Percentiles rank a stretch among this genome's conserved stretches.
phyloP scores from a whole-genome alignment of 371 early-diverging fungal genomes.

The Mortierella sp. region DNA sequence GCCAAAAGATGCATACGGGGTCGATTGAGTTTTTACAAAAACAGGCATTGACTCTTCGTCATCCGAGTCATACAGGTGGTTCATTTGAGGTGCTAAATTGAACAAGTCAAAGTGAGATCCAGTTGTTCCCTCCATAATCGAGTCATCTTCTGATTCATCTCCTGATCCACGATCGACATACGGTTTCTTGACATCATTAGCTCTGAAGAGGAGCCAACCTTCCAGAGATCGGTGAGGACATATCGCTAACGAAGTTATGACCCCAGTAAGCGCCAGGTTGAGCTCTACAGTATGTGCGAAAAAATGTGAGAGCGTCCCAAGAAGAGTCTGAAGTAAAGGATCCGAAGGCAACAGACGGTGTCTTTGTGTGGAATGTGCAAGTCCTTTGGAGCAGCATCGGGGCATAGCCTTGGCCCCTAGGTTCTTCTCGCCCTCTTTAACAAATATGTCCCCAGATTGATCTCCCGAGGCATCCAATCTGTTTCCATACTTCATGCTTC shows the following conservation, averaged over 20 bases:
- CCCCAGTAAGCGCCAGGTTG: constrained; percentile 91
- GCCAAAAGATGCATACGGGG: constrained; percentile 10
- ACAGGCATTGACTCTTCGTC: constrained; percentile 38
- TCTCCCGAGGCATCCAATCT: constrained; percentile 50
- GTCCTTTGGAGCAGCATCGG: constrained; percentile 17
- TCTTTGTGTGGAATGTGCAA: constrained; percentile 36
- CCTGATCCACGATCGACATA: constrained; percentile 27
- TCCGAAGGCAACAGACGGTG: constrained; percentile 72
- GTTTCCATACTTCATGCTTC: constrained; percentile 71
- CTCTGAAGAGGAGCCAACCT: constrained; percentile 81
- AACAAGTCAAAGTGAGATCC: neutral
- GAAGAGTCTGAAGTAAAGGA: constrained; percentile 71
- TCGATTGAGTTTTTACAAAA: constrained; percentile 4
- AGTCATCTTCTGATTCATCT: constrained; percentile 30
- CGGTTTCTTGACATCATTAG: constrained; percentile 67
- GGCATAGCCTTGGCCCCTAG: constrained; percentile 2
- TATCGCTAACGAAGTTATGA: constrained; percentile 81
- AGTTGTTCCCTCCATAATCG: neutral
- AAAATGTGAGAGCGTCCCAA: constrained; percentile 76
- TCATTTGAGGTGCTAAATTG: neutral
- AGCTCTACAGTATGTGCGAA: constrained; percentile 89
- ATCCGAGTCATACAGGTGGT: constrained; percentile 25
- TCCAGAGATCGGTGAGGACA: constrained; percentile 83
- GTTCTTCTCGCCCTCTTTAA: constrained; percentile 8
- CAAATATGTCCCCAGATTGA: constrained; percentile 1